Evolutionary conservation across 345 rosid genomes (phyloP).

Genomic region (Gossypium ekmanianum): DNA sequence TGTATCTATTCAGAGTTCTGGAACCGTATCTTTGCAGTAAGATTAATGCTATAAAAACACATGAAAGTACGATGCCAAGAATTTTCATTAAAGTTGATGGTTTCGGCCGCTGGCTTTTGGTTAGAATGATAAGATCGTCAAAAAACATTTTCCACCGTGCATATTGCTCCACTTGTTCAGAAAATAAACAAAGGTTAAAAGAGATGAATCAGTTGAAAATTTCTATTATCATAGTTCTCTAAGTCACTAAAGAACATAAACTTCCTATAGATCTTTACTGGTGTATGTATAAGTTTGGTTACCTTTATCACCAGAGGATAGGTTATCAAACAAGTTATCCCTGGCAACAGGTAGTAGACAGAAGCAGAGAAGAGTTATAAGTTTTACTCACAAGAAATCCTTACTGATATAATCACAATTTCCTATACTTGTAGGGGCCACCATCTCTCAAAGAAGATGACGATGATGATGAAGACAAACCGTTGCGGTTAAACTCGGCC

Average conservation of each 20-base stretch:
- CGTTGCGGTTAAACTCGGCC: constrained; percentile 48
- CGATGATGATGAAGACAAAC: constrained; percentile 65
- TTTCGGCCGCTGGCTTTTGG: background rate
- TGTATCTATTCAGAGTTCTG: background rate
- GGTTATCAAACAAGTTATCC: background rate
- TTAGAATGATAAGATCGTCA: background rate
- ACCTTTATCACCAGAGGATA: background rate
- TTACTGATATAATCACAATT: constrained; percentile 21
- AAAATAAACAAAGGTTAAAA: background rate
- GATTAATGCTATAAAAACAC: background rate
- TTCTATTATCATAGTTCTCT: background rate
- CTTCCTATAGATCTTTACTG: background rate
- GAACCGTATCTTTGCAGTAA: background rate
- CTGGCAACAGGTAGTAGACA: background rate
- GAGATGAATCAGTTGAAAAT: background rate
- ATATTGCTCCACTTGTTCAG: background rate
- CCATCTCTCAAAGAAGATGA: constrained; percentile 43
- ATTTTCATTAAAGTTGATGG: background rate
- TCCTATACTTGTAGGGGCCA: constrained; percentile 25
- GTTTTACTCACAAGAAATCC: background rate
- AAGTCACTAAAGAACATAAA: background rate
- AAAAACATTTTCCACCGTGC: background rate
- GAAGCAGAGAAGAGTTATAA: no score
- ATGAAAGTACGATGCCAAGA: background rate
- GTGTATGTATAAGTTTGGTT: background rate